Percentiles rank a stretch among this genome's conserved stretches.
Conservation (phyloP, 352 stramenopile genomes). For the Phytophthora capsici region DNA sequence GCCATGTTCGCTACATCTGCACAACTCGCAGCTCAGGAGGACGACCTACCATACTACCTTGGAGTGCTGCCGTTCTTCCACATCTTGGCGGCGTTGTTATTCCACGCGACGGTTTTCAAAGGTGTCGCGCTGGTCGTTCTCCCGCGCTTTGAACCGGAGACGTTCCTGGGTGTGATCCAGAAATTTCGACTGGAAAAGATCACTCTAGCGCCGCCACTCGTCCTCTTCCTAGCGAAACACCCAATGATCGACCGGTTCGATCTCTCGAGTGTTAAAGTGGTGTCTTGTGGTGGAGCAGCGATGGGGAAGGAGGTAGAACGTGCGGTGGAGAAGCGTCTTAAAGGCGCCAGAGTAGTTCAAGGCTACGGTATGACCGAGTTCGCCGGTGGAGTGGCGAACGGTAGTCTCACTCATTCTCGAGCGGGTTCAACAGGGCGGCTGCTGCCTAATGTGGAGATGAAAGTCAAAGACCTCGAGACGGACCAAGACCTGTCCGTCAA, state of each 20-base stretch:
- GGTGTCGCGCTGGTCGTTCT: slow-evolving; percentile 86
- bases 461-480: slow-evolving; percentile 53
- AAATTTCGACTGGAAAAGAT: slow-evolving; percentile 52
- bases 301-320: slow-evolving; percentile 79
- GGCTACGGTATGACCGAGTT: slow-evolving; percentile 75
- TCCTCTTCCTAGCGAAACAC: slow-evolving; percentile 82
- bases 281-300: slow-evolving; percentile 86
- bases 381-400: slow-evolving; percentile 56
- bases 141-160: slow-evolving; percentile 88
- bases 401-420: slow-evolving; percentile 56
- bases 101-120: slow-evolving; percentile 85
- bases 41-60: slow-evolving; percentile 33
- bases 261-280: slow-evolving; percentile 63
- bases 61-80: slow-evolving; percentile 94
- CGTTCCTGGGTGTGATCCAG: slow-evolving; percentile 82
- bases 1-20: slow-evolving; percentile 56
- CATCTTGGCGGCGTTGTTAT: slow-evolving; percentile 92
- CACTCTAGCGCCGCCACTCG: slow-evolving; percentile 83
- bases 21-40: neutral
- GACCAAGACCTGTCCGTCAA: slow-evolving; percentile 44
- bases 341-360: slow-evolving; percentile 44
- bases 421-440: slow-evolving; percentile 34
- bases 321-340: slow-evolving; percentile 63
- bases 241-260: slow-evolving; percentile 90
- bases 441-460: slow-evolving; percentile 57